Evolutionary conservation across 2,329 filamentous ascomycete genomes (phyloP).

Genomic region (Phialophora tarda): DNA sequence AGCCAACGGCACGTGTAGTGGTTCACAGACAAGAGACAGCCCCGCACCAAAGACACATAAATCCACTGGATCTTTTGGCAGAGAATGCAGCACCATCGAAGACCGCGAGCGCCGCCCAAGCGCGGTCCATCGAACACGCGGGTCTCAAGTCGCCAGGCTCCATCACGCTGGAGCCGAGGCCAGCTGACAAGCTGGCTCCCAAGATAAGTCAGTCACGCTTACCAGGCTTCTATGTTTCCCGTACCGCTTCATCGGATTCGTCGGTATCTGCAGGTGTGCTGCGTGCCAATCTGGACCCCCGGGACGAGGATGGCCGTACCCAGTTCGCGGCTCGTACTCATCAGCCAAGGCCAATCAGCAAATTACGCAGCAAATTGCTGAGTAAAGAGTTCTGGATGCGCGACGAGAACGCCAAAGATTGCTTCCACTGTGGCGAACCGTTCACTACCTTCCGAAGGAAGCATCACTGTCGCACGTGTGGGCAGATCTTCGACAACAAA

Average conservation of each 20-base stretch:
- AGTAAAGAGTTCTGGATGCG: constrained; percentile 99
- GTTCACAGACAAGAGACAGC: constrained; percentile 26
- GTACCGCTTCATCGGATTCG: constrained; percentile 50
- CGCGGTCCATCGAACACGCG: constrained; percentile 19
- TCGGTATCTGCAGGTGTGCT: constrained; percentile 18
- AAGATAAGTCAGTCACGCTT: constrained; percentile 54
- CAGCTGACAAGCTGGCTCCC: constrained; percentile 45
- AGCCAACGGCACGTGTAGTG: constrained; percentile 20
- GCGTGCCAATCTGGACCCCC: constrained; percentile 16
- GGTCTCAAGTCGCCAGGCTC: constrained; percentile 34
- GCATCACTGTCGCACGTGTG: constrained; percentile 91
- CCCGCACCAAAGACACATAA: constrained; percentile 35
- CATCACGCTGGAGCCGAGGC: constrained; percentile 18
- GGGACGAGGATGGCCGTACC: constrained; percentile 46
- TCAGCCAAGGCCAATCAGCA: constrained; percentile 53
- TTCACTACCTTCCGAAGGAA: constrained; percentile 96
- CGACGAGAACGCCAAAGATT: constrained; percentile 97
- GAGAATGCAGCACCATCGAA: constrained; percentile 32
- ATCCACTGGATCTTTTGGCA: constrained; percentile 40
- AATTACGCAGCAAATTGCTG: constrained; percentile 83
- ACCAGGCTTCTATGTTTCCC: constrained; percentile 51
- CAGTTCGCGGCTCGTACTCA: constrained; percentile 28
- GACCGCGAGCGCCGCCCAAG: not conserved
- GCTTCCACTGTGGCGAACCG: constrained; percentile 85
- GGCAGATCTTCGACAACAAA: constrained; percentile 98